A percentile compares a stretch with the other conserved stretches of the same genome.
Evolutionary conservation across 2,329 filamentous ascomycete genomes (phyloP).

Genomic region (Fusarium nodosum): DNA sequence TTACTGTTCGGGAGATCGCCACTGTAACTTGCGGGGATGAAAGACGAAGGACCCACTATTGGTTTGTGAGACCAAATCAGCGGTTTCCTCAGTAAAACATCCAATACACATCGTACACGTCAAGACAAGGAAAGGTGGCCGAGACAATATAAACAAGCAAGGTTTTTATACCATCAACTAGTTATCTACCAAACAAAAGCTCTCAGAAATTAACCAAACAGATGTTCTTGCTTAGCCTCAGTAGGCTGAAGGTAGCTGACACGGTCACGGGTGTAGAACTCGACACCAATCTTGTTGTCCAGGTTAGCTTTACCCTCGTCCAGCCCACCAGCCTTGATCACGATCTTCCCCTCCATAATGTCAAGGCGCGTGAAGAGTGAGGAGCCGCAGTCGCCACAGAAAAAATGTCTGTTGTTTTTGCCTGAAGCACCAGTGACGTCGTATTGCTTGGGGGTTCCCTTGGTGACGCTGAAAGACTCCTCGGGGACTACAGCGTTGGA

Average conservation of each 20-base stretch:
- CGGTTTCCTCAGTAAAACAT: conserved; percentile 20
- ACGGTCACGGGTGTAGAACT: conserved; percentile 67
- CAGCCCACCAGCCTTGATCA: conserved; percentile 65
- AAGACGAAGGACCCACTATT: conserved; percentile 35
- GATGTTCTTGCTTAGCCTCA: conserved; percentile 62
- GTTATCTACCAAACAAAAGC: neutral
- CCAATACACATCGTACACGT: conserved; percentile 24
- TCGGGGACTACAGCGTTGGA: conserved; percentile 66
- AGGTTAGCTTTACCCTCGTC: conserved; percentile 63
- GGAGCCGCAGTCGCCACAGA: conserved; percentile 66
- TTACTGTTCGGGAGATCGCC: conserved; percentile 33
- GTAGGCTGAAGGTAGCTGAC: conserved; percentile 59
- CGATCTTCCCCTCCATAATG: conserved; percentile 64
- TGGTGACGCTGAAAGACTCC: conserved; percentile 62
- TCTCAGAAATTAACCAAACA: conserved; percentile 40
- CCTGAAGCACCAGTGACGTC: conserved; percentile 63
- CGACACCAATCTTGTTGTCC: conserved; percentile 60
- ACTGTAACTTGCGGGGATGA: conserved; percentile 39
- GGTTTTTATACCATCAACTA: neutral
- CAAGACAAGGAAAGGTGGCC: neutral
- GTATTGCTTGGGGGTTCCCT: conserved; percentile 63
- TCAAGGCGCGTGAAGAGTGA: conserved; percentile 66
- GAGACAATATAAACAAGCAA: neutral
- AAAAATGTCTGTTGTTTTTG: conserved; percentile 69
- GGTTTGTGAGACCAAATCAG: conserved; percentile 27